Conservation (phyloP, 2,329 filamentous ascomycete genomes). For the Chaetothyriales sp. region DNA sequence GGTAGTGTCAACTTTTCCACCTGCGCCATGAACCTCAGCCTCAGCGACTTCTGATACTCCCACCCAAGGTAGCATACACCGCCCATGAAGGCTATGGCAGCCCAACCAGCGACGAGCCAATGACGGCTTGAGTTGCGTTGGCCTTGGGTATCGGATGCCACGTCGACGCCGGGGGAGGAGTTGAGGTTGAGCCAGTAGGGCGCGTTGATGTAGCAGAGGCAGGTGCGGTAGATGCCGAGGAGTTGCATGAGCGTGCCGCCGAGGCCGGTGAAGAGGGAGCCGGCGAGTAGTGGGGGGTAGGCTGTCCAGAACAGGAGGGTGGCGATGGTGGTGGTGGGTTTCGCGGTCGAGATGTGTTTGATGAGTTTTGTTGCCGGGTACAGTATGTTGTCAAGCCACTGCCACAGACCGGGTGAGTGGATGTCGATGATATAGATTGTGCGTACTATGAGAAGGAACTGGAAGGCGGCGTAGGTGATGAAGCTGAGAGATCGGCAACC, state of each 20-base stretch:
- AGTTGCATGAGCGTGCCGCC: constrained; percentile 1
- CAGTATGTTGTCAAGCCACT: too few species aligned
- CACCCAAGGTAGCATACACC: neutral
- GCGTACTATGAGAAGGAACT: neutral
- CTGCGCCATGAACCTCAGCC: neutral
- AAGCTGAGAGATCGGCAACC: neutral
- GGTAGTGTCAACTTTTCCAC: neutral
- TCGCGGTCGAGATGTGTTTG: neutral
- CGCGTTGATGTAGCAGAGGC: neutral
- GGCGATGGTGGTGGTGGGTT: too few species aligned
- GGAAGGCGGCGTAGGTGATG: neutral
- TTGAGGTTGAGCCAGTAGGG: neutral
- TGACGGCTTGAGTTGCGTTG: neutral
- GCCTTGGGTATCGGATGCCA: neutral
- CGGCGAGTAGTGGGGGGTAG: neutral
- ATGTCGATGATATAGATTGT: neutral
- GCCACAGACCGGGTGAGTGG: neutral
- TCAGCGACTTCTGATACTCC: neutral
- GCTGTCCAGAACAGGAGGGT: neutral
- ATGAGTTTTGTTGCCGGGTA: too few species aligned
- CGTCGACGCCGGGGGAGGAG: neutral
- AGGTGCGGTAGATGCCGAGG: neutral
- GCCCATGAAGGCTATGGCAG: neutral
- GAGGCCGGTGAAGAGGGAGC: neutral
- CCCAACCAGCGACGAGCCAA: neutral